A percentile compares a stretch with the other conserved stretches of the same genome.
phyloP scores from a whole-genome alignment of 495 filamentous ascomycete species.

The Xylaria curta region DNA sequence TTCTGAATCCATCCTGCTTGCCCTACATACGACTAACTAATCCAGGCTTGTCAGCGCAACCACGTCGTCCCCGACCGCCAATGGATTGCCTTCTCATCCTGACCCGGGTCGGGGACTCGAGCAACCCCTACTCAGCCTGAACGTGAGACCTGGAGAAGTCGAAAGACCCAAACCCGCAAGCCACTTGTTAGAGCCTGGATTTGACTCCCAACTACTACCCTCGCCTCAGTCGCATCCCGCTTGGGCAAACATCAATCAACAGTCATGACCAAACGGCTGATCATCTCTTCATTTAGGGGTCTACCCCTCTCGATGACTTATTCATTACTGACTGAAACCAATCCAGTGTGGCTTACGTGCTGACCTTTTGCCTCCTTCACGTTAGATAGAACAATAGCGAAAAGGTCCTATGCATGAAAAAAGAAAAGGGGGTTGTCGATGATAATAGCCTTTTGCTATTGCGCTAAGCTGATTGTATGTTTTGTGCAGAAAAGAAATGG shows the following conservation, averaged over 20 bases:
- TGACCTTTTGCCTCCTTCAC: slow-evolving; percentile 4
- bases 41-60: slow-evolving; percentile 24
- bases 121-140: slow-evolving; percentile 25
- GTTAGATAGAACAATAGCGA: background rate
- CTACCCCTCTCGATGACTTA: slow-evolving; percentile 4
- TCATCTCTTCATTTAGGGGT: slow-evolving; percentile 9
- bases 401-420: slow-evolving; percentile 20
- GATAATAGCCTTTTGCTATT: slow-evolving; percentile 3
- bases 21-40: slow-evolving; percentile 19
- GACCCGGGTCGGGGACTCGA: slow-evolving; percentile 2
- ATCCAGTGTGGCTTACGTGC: slow-evolving; percentile 2
- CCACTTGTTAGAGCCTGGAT: slow-evolving; percentile 18
- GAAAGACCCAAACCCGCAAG: slow-evolving; percentile 7
- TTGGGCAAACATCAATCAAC: slow-evolving; percentile 4
- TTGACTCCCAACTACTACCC: slow-evolving; percentile 23
- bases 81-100: slow-evolving; percentile 12
- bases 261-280: background rate
- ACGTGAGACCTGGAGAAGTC: slow-evolving; percentile 19
- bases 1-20: slow-evolving; percentile 38
- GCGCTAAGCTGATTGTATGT: background rate
- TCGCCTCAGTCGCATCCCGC: slow-evolving; percentile 5
- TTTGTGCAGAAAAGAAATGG: slow-evolving; percentile 4
- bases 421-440: slow-evolving; percentile 12
- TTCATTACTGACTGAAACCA: background rate
- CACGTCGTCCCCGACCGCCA: slow-evolving; percentile 7